phyloP scores from a whole-genome alignment of 179 eudicot species.

The Amaranthus tricolor region DNA sequence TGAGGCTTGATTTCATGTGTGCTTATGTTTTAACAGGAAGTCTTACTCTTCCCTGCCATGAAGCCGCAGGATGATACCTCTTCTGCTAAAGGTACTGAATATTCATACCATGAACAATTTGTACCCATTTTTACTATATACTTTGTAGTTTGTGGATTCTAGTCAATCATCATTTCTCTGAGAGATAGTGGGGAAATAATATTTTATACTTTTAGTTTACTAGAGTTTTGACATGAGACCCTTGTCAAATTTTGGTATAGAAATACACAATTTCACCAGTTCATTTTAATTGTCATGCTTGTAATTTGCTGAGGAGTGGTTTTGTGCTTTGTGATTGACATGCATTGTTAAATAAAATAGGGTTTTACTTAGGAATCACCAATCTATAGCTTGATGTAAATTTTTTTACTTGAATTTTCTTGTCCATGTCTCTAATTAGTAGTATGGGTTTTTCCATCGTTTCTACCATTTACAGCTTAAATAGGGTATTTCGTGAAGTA shows the following conservation, averaged over 20 bases:
- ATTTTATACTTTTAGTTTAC: background rate
- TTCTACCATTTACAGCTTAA: background rate
- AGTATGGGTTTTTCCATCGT: background rate
- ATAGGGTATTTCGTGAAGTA: background rate
- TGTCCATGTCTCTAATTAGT: too few relatives aligned
- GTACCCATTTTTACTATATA: background rate
- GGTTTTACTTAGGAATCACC: too few relatives aligned
- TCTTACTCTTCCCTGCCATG: slow-evolving; percentile 92
- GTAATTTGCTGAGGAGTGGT: background rate
- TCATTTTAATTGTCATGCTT: background rate
- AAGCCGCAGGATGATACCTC: slow-evolving; percentile 87
- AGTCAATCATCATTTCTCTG: background rate
- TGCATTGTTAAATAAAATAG: background rate
- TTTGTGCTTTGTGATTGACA: background rate
- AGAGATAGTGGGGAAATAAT: background rate
- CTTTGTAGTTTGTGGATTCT: background rate
- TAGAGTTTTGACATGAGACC: background rate
- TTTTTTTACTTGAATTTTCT: too few relatives aligned
- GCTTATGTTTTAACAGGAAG: slow-evolving; percentile 55
- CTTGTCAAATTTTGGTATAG: background rate
- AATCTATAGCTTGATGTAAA: too few relatives aligned
- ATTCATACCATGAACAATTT: background rate
- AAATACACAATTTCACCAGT: background rate
- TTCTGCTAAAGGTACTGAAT: slow-evolving; percentile 41
- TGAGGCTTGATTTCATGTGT: background rate